These are phyloP conservation scores for Abelmoschus esculentus DNA, from an alignment of 345 rosid species.

Conservation along the genomic window DNA sequence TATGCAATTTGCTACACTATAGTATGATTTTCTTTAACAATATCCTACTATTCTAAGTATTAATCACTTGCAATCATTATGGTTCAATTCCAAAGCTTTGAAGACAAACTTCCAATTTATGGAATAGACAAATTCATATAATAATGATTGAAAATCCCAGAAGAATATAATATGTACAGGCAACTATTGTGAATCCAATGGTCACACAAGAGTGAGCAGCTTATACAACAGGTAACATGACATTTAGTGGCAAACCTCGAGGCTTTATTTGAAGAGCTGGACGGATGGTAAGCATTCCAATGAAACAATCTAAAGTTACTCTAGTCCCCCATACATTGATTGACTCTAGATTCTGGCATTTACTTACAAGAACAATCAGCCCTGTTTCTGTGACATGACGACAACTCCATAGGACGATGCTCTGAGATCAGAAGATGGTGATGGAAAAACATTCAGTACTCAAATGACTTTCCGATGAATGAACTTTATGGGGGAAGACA, in stretches of 20 bases:
- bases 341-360: constrained; percentile 62
- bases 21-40: neutral
- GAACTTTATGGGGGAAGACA: neutral
- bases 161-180: neutral
- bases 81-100: neutral
- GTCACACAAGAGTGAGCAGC: neutral
- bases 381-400: constrained; percentile 82
- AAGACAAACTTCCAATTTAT: neutral
- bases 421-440: constrained; percentile 27
- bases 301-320: constrained; percentile 57
- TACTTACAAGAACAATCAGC: constrained; percentile 49
- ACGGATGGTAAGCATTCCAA: constrained; percentile 47
- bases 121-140: neutral
- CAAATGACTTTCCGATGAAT: neutral
- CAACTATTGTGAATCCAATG: neutral
- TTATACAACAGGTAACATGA: constrained; percentile 41
- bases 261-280: constrained; percentile 77
- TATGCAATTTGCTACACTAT: constrained; percentile 28
- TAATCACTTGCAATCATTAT: no score
- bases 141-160: neutral
- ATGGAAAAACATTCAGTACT: neutral
- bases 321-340: constrained; percentile 87
- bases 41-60: neutral
- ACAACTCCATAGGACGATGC: constrained; percentile 65
- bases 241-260: constrained; percentile 25